Percentiles rank a stretch among this genome's conserved stretches.
Evolutionary conservation across 345 rosid species (phyloP).

Genomic region (Passiflora organensis): DNA sequence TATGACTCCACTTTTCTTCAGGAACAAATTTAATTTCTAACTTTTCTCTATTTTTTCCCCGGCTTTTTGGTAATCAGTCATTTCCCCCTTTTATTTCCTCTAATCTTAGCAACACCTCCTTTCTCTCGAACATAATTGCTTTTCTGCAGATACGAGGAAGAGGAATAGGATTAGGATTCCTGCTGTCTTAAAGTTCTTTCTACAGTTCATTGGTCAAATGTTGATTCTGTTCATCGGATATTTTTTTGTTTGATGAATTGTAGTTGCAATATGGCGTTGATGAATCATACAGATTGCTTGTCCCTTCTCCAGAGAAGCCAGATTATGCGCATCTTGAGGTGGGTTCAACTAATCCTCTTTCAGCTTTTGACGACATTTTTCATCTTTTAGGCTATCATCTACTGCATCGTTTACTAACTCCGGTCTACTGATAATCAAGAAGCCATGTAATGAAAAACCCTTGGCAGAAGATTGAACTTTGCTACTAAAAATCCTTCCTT

Average conservation of each 20-base stretch:
- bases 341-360: conserved; percentile 4
- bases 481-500: no score
- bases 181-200: neutral
- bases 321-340: conserved; percentile 56
- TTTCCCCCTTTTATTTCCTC: neutral
- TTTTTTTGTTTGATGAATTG: conserved; percentile 8
- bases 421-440: neutral
- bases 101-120: neutral
- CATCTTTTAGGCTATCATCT: neutral
- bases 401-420: neutral
- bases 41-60: no score
- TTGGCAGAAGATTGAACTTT: no score
- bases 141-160: neutral
- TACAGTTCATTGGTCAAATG: neutral
- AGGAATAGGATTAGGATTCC: no score
- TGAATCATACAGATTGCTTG: conserved; percentile 56
- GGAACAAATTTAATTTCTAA: no score
- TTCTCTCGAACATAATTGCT: neutral
- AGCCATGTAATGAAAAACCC: neutral
- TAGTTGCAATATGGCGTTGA: conserved; percentile 61
- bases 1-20: no score
- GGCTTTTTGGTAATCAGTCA: neutral
- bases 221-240: no score
- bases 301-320: conserved; percentile 41
- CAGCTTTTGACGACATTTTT: neutral